Percentiles rank a stretch among this genome's conserved stretches.
Conservation (phyloP, 352 stramenopile species). For the Phytophthora pinifolia region DNA sequence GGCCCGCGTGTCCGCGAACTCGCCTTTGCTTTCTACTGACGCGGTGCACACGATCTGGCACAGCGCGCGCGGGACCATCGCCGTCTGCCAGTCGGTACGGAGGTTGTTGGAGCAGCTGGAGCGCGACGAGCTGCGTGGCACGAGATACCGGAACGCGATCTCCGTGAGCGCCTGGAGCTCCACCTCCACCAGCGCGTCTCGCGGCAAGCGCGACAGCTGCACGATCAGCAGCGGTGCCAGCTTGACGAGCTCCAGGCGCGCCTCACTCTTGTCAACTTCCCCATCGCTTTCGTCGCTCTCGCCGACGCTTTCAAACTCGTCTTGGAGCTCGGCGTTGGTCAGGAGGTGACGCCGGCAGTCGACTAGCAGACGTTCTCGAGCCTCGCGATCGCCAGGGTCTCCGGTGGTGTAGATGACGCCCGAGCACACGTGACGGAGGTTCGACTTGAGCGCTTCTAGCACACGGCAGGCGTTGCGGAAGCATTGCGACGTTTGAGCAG, state of each 20-base stretch:
- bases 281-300: constrained; percentile 80
- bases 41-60: constrained; percentile 53
- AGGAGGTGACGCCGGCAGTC: constrained; percentile 27
- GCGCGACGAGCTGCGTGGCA: constrained; percentile 19
- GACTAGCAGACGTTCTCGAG: constrained; percentile 25
- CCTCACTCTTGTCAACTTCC: constrained; percentile 67
- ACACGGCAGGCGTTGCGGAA: constrained; percentile 67
- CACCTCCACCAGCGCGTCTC: constrained; percentile 69
- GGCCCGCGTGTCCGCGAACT: constrained; percentile 11
- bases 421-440: constrained; percentile 72
- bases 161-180: constrained; percentile 80
- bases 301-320: constrained; percentile 56
- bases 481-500: constrained; percentile 51
- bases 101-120: constrained; percentile 11
- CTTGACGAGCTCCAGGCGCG: constrained; percentile 42
- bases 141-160: constrained; percentile 54
- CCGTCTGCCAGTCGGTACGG: constrained; percentile 37
- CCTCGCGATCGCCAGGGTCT: constrained; percentile 31
- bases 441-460: constrained; percentile 77
- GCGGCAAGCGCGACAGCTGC: constrained; percentile 68
- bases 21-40: constrained; percentile 11
- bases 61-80: constrained; percentile 44
- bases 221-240: constrained; percentile 61
- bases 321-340: constrained; percentile 46
- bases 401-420: constrained; percentile 63